These are phyloP conservation scores for Irpex lacteus DNA, from an alignment of 1,284 basidiomycete species.

Conservation along the genomic window DNA sequence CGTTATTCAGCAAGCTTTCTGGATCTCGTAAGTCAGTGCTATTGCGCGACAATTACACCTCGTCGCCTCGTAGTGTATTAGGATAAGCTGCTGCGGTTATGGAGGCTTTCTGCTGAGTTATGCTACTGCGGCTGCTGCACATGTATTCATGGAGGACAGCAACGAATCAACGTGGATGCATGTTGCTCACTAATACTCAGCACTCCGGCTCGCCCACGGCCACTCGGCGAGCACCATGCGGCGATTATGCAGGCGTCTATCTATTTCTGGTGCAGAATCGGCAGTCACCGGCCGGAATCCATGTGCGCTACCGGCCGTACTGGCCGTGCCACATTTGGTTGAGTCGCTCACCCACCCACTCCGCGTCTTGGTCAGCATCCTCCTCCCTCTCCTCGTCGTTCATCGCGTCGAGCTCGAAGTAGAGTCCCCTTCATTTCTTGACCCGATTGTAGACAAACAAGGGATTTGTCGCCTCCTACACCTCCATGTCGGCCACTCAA, in stretches of 20 bases:
- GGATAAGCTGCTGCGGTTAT: no score
- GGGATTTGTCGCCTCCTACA: not conserved
- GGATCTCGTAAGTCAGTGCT: no score
- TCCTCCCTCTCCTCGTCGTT: slow-evolving; percentile 3
- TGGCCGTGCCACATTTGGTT: not conserved
- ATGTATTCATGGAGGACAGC: no score
- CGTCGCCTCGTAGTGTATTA: no score
- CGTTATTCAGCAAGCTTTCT: no score
- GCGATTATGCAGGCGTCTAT: not conserved
- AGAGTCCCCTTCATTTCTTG: not conserved
- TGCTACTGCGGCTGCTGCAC: no score
- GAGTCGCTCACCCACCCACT: not conserved
- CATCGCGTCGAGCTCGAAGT: not conserved
- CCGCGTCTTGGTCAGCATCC: slow-evolving; percentile 9
- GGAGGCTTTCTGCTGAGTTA: no score
- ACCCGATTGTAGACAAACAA: not conserved
- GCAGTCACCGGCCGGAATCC: not conserved
- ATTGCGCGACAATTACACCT: no score
- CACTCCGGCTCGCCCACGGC: not conserved
- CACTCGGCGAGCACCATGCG: not conserved
- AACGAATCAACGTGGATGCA: not conserved
- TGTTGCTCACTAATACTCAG: not conserved
- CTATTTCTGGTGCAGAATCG: not conserved
- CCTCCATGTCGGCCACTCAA: slow-evolving; percentile 14
- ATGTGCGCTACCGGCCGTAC: not conserved